A percentile compares a stretch with the other conserved stretches of the same genome.
These are phyloP conservation scores for Penicillium taxi DNA, from an alignment of 495 filamentous ascomycete species.

Conservation along the genomic window DNA sequence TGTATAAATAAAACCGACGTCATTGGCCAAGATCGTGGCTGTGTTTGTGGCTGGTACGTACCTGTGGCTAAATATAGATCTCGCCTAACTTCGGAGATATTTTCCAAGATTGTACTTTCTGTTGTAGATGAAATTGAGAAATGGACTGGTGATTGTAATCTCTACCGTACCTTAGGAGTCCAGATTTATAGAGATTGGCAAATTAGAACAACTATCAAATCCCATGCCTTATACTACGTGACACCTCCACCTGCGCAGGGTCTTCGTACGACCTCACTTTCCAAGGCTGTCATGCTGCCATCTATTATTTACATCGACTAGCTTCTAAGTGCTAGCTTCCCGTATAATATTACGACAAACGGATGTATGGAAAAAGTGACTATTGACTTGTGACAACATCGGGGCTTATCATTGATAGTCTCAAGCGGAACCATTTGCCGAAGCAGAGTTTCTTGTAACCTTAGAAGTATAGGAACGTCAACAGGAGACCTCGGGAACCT, in stretches of 20 bases:
- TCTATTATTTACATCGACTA: constrained; percentile 2
- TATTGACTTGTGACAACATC: too few species aligned
- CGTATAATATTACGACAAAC: too few species aligned
- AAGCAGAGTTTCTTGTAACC: too few species aligned
- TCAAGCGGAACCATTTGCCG: too few species aligned
- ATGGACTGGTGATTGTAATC: neutral
- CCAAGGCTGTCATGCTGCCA: constrained; percentile 13
- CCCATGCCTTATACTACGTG: constrained; percentile 9
- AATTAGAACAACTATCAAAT: too few species aligned
- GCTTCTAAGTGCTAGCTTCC: too few species aligned
- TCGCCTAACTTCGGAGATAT: neutral
- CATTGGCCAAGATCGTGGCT: constrained; percentile 13
- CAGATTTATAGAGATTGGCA: constrained; percentile 10
- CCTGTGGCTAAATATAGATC: constrained; percentile 6
- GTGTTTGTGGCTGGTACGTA: constrained; percentile 10
- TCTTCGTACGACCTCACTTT: constrained; percentile 11
- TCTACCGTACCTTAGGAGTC: neutral
- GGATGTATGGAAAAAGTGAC: too few species aligned
- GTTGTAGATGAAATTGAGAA: neutral
- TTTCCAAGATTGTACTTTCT: neutral
- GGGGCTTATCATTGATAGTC: too few species aligned
- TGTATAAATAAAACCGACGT: constrained; percentile 20
- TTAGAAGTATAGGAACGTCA: too few species aligned
- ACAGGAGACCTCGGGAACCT: too few species aligned
- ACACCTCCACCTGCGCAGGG: constrained; percentile 16